A percentile compares a stretch with the other conserved stretches of the same genome.
Conservation (phyloP, 345 rosid genomes). For the Syzygium grande region DNA sequence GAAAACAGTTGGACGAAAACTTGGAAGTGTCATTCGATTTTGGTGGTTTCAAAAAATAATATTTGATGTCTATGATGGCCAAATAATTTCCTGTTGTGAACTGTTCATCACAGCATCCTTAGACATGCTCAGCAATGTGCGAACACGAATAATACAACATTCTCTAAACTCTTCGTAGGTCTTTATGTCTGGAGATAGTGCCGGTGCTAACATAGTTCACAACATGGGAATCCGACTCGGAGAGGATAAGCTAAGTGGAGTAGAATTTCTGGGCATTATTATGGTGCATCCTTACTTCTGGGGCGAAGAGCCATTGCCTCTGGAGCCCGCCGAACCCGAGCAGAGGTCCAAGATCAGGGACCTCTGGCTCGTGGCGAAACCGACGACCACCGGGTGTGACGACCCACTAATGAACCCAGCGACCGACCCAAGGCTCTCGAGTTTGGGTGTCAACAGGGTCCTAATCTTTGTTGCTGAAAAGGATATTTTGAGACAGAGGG, state of each 20-base stretch:
- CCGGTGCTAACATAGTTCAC: slow-evolving; percentile 30
- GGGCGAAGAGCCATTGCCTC: slow-evolving; percentile 6
- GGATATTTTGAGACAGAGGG: slow-evolving; percentile 15
- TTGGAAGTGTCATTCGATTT: background rate
- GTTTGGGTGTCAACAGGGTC: slow-evolving; percentile 14
- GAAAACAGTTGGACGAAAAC: background rate
- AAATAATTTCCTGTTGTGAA: background rate
- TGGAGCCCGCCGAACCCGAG: background rate
- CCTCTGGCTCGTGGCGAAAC: slow-evolving; percentile 13
- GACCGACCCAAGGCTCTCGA: slow-evolving; percentile 6
- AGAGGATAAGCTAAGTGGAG: background rate
- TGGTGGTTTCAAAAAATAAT: background rate
- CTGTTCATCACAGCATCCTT: background rate
- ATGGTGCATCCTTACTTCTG: slow-evolving; percentile 29
- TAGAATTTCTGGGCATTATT: slow-evolving; percentile 7
- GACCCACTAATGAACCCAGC: slow-evolving; percentile 25
- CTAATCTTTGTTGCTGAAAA: slow-evolving; percentile 24
- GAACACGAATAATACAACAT: background rate
- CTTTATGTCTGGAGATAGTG: slow-evolving; percentile 32
- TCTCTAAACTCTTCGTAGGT: background rate
- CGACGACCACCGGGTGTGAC: slow-evolving; percentile 12
- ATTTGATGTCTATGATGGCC: background rate
- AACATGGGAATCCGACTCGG: slow-evolving; percentile 2
- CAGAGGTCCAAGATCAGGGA: background rate
- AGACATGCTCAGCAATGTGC: background rate